Evolutionary conservation across 2,329 filamentous ascomycete genomes (phyloP).

Genomic region (Venturia aucupariae): DNA sequence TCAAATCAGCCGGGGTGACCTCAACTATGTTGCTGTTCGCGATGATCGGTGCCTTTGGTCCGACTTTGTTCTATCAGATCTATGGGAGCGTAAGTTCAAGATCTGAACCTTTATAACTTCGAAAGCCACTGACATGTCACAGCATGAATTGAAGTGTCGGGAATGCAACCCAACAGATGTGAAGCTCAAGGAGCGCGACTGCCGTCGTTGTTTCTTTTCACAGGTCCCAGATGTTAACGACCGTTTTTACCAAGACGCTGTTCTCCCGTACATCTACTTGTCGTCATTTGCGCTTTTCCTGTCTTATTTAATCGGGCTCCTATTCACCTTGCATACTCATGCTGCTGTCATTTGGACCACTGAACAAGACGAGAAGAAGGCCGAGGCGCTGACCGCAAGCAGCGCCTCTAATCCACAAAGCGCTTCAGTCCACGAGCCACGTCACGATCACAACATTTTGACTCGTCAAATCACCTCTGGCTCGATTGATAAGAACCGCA

Average conservation of each 20-base stretch:
- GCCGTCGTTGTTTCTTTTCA: conserved; percentile 87
- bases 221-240: conserved; percentile 78
- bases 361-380: conserved; percentile 49
- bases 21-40: conserved; percentile 97
- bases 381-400: conserved; percentile 28
- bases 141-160: conserved; percentile 84
- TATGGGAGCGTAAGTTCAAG: conserved; percentile 66
- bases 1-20: conserved; percentile 88
- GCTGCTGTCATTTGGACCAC: conserved; percentile 95
- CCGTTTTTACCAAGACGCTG: conserved; percentile 80
- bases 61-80: conserved; percentile 96
- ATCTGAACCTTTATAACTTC: conserved; percentile 1
- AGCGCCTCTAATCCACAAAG: conserved; percentile 21
- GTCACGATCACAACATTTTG: conserved; percentile 10
- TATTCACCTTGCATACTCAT: conserved; percentile 93
- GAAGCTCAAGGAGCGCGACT: conserved; percentile 53
- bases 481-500: conserved; percentile 22
- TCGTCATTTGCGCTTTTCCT: conserved; percentile 78
- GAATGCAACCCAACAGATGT: conserved; percentile 44
- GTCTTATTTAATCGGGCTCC: conserved; percentile 85
- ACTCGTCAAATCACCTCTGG: conserved; percentile 16
- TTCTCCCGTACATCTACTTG: conserved; percentile 88
- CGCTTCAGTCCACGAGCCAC: neutral
- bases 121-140: conserved; percentile 26
- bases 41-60: conserved; percentile 88